Evolutionary conservation across 805 yeast genomes (phyloP), one percentile per base, ranked within the genome.

Genomic region (Lipomyces yamanashiensis): DNA sequence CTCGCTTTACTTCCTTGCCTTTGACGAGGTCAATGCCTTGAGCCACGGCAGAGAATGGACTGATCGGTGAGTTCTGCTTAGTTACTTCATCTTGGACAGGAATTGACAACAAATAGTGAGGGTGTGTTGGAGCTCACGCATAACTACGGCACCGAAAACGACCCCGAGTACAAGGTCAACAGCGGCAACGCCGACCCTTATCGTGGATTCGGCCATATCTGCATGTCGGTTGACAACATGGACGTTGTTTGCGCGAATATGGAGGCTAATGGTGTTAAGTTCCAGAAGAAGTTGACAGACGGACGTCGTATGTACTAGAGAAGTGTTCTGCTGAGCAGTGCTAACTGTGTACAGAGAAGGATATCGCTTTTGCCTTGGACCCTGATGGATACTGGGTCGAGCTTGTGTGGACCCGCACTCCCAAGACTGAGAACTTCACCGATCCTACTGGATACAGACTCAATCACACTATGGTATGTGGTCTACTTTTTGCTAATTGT

Each of bases 351-450:
- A 49, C 17, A 64, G 66, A 63, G 58, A 62, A 63, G 54, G 83
- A 91, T 76, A 92, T 95, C 79, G 98, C 98, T 0, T 95, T 93
- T 77, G 96, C 88, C 7, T 83, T 92, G 70, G 99, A 95, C 73
- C 98, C 98, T 7, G 93, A 93, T 77, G 95, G 95, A 71, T 95
- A 95, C 79, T 93, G 99, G 99, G 84, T 93, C 72, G 99, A 93
- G 80, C 78, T 93, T 72, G 84, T 93, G 70, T 86, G 85, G 72
- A 87, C 84, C 70, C 80, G 78, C 19, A 68, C 79, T 44, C 74
- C 76, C 64, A 81, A 82, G 71, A 66, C 69, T 12, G 82, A 79
- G 28, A 79, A 71, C 36, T 74, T 69, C 34, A 77, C 86, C 21
- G 79, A 80, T 63, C 56, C 67, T 1, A 58, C 67, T 10, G 65